Evolutionary conservation across 192 early-diverging fungal genomes (phyloP).

Genomic region (Funneliformis mosseae): DNA sequence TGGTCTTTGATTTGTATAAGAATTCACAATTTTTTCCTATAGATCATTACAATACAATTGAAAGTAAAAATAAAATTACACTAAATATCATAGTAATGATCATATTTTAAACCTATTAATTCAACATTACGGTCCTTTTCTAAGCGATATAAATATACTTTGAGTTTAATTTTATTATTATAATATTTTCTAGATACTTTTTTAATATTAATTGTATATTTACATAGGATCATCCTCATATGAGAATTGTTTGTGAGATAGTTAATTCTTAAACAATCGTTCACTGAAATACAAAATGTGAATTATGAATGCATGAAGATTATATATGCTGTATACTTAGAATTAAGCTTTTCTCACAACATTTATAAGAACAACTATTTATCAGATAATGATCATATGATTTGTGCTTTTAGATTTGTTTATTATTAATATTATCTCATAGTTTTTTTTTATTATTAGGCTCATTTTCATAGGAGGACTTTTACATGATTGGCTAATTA

Average conservation of each 20-base stretch:
- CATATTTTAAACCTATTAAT: background rate
- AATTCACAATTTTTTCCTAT: constrained; percentile 14
- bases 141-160: background rate
- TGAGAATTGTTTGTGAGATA: constrained; percentile 11
- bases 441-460: no score
- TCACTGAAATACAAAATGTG: constrained; percentile 10
- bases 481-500: no score
- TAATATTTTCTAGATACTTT: constrained; percentile 8
- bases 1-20: constrained; percentile 2
- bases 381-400: no score
- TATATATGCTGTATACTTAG: constrained; percentile 16
- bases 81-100: background rate
- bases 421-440: no score
- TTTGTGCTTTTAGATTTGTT: no score
- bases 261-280: background rate
- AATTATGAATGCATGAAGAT: constrained; percentile 13
- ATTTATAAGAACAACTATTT: no score
- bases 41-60: constrained; percentile 11
- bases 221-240: constrained; percentile 5
- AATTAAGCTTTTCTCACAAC: no score
- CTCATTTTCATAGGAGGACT: no score
- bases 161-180: background rate
- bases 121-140: background rate
- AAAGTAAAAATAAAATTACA: constrained; percentile 16
- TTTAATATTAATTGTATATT: background rate